Evolutionary conservation across 768 basidiomycete genomes (phyloP).

Genomic region (Rhizopogon salebrosus): DNA sequence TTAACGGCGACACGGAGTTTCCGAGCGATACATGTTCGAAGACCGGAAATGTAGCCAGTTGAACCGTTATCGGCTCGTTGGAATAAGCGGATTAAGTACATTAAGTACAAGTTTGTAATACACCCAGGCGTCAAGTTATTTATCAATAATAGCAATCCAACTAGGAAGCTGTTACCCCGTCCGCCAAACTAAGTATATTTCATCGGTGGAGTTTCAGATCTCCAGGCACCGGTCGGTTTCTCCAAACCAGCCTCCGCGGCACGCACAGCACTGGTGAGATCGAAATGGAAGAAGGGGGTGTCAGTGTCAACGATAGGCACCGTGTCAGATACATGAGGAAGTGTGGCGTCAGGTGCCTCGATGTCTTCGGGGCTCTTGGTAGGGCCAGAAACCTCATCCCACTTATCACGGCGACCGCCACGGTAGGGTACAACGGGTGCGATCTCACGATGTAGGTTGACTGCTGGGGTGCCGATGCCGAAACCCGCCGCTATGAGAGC

Average conservation of each 20-base stretch:
- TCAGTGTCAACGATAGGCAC: conserved; percentile 40
- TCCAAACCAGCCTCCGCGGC: conserved; percentile 51
- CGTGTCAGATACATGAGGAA: neutral
- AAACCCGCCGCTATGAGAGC: conserved; percentile 89
- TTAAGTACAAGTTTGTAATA: neutral
- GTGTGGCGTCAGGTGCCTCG: conserved; percentile 21
- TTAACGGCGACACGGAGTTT: too few relatives aligned
- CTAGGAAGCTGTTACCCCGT: too few relatives aligned
- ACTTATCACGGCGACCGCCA: conserved; percentile 33
- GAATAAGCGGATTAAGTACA: neutral
- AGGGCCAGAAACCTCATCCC: neutral
- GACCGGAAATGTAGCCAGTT: too few relatives aligned
- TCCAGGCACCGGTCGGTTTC: neutral
- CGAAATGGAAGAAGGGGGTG: conserved; percentile 91
- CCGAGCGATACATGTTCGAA: too few relatives aligned
- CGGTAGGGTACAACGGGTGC: conserved; percentile 71
- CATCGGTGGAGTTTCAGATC: neutral
- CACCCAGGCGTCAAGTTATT: neutral
- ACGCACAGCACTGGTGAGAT: conserved; percentile 64
- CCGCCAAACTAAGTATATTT: neutral
- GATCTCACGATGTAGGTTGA: conserved; percentile 51
- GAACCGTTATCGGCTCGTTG: neutral
- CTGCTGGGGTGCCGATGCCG: conserved; percentile 55
- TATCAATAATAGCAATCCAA: too few relatives aligned
- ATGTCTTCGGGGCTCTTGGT: conserved; percentile 20